Conservation (phyloP, 371 early-diverging fungal genomes). For the Mortierella sp. region DNA sequence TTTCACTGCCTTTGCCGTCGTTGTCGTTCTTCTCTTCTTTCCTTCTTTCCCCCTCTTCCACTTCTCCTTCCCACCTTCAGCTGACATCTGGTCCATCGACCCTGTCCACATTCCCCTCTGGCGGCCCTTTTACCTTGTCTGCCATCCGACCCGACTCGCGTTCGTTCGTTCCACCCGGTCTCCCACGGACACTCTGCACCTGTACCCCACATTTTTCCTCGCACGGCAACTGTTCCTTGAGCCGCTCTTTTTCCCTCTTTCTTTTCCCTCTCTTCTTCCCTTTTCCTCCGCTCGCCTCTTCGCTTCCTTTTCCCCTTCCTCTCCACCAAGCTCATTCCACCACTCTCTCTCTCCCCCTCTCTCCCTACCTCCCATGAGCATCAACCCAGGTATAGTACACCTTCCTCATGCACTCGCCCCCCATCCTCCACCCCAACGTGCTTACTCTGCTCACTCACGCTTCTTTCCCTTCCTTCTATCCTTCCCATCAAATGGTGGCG, state of each 20-base stretch:
- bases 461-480: not conserved
- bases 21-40: too few species aligned
- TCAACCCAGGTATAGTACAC: slow-evolving; percentile 25
- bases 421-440: not conserved
- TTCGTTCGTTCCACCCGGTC: not conserved
- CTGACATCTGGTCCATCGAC: not conserved
- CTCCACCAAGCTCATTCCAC: too few species aligned
- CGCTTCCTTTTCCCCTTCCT: too few species aligned
- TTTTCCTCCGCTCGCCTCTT: too few species aligned
- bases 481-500: too few species aligned
- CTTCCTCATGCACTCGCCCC: not conserved
- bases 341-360: too few species aligned
- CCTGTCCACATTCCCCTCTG: too few species aligned
- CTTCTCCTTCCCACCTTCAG: not conserved
- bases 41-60: slow-evolving; percentile 1
- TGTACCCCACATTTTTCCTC: not conserved
- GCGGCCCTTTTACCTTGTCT: too few species aligned
- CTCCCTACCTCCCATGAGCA: slow-evolving; percentile 32
- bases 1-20: too few species aligned
- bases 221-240: not conserved
- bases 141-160: too few species aligned
- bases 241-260: too few species aligned
- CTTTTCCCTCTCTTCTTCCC: too few species aligned
- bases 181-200: not conserved
- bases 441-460: not conserved